These are phyloP conservation scores for Globisporangium iwayamae DNA, from an alignment of 352 stramenopile species.

Conservation along the genomic window DNA sequence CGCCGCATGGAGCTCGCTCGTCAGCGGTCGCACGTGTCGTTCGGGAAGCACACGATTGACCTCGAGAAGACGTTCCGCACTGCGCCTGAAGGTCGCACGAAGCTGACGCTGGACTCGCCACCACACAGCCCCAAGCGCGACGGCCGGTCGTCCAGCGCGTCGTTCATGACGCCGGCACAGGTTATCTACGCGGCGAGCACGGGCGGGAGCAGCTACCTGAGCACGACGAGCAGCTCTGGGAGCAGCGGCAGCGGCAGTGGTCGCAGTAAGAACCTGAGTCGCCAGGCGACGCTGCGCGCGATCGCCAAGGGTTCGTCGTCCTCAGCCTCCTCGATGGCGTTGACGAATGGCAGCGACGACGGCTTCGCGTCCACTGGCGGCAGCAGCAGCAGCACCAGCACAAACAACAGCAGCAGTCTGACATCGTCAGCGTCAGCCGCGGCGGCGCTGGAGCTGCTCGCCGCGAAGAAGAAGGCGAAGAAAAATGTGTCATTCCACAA, in stretches of 20 bases:
- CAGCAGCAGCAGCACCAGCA: conserved; percentile 11
- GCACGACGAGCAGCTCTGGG: conserved; percentile 12
- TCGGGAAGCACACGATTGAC: conserved; percentile 44
- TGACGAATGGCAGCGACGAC: conserved; percentile 15
- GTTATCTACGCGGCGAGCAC: conserved; percentile 20
- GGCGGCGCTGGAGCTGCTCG: conserved; percentile 3
- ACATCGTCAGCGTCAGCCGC: background rate
- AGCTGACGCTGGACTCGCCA: conserved; percentile 33
- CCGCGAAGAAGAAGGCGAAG: conserved; percentile 34
- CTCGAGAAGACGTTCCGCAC: conserved; percentile 54
- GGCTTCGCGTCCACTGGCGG: conserved; percentile 14
- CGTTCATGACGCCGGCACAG: conserved; percentile 28
- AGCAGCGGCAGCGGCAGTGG: conserved; percentile 10
- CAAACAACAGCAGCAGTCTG: background rate
- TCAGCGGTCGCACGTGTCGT: conserved; percentile 44
- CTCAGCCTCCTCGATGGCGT: conserved; percentile 20
- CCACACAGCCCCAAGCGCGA: conserved; percentile 8
- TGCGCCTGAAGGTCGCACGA: conserved; percentile 37
- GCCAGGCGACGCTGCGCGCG: conserved; percentile 19
- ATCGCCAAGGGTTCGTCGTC: conserved; percentile 19
- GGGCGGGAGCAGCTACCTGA: conserved; percentile 16
- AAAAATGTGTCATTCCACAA: conserved; percentile 67
- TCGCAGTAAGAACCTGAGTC: conserved; percentile 9
- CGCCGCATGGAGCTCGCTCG: conserved; percentile 45
- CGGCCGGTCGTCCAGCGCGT: conserved; percentile 18